These are phyloP conservation scores for Aspergillus versicolor DNA, from an alignment of 2,329 filamentous ascomycete species.

Conservation along the genomic window DNA sequence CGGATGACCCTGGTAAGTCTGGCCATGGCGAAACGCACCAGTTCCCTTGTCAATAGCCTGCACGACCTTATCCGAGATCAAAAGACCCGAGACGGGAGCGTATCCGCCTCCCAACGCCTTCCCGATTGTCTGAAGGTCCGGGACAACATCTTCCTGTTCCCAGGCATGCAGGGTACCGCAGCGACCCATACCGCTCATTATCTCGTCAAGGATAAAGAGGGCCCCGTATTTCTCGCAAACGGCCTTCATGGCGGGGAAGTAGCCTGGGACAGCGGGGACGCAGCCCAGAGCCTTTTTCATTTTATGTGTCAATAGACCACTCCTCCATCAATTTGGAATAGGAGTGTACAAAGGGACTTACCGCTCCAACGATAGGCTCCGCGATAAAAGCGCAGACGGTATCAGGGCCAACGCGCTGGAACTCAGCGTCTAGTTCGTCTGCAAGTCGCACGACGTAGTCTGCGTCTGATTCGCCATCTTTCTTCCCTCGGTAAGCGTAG, in stretches of 20 bases:
- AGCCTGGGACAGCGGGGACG: slow-evolving; percentile 64
- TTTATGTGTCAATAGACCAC: neutral
- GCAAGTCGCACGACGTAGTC: slow-evolving; percentile 63
- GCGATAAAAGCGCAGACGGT: slow-evolving; percentile 71
- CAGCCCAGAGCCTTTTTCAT: slow-evolving; percentile 61
- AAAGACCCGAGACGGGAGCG: slow-evolving; percentile 54
- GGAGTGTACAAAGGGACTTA: slow-evolving; percentile 39
- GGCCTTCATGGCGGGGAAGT: slow-evolving; percentile 65
- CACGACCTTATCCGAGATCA: slow-evolving; percentile 52
- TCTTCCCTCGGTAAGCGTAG: slow-evolving; percentile 61
- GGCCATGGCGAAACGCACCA: slow-evolving; percentile 56
- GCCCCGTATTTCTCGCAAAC: slow-evolving; percentile 71
- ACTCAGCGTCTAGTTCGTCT: slow-evolving; percentile 66
- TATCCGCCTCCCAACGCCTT: slow-evolving; percentile 61
- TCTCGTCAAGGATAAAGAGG: slow-evolving; percentile 75
- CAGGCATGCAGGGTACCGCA: slow-evolving; percentile 60
- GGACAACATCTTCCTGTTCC: slow-evolving; percentile 58
- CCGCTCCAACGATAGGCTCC: slow-evolving; percentile 70
- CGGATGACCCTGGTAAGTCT: slow-evolving; percentile 62
- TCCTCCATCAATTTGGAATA: no score
- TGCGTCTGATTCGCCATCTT: slow-evolving; percentile 52
- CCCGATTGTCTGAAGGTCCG: slow-evolving; percentile 60
- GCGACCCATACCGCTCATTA: slow-evolving; percentile 66
- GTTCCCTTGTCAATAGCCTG: slow-evolving; percentile 49
- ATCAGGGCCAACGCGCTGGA: slow-evolving; percentile 61